Evolutionary conservation across 1,284 basidiomycete genomes (phyloP).

Genomic region (Trichosporon coremiiforme): DNA sequence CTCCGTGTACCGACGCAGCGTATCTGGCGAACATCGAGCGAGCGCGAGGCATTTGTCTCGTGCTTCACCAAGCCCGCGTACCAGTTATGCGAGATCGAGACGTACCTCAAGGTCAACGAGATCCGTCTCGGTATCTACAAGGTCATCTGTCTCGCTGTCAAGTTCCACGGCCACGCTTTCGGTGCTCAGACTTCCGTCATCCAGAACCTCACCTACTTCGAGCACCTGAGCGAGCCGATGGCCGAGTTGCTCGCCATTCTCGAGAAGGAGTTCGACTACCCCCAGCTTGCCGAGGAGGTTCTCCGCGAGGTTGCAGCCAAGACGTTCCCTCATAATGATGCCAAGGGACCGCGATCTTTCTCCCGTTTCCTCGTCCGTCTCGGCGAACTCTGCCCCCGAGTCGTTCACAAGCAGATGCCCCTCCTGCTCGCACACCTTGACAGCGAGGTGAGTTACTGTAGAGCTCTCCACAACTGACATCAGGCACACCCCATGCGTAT

Average conservation of each 20-base stretch:
- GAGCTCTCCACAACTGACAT: background rate
- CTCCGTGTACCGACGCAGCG: slow-evolving; percentile 74
- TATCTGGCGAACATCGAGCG: slow-evolving; percentile 82
- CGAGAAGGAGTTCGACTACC: slow-evolving; percentile 83
- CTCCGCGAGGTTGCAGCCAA: slow-evolving; percentile 61
- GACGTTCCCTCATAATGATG: slow-evolving; percentile 61
- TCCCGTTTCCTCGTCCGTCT: slow-evolving; percentile 81
- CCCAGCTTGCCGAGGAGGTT: slow-evolving; percentile 86
- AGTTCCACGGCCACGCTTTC: slow-evolving; percentile 81
- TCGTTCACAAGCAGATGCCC: slow-evolving; percentile 86
- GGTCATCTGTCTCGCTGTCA: slow-evolving; percentile 88
- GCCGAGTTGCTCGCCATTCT: slow-evolving; percentile 83
- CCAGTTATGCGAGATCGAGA: slow-evolving; percentile 80
- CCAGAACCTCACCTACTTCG: slow-evolving; percentile 89
- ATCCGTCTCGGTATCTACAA: slow-evolving; percentile 79
- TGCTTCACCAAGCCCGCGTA: slow-evolving; percentile 85
- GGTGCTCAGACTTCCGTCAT: slow-evolving; percentile 87
- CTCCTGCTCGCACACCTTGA: slow-evolving; percentile 83
- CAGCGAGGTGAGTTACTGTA: slow-evolving; percentile 70
- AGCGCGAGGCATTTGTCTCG: slow-evolving; percentile 78
- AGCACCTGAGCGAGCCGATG: slow-evolving; percentile 91
- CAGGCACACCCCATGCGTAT: slow-evolving; percentile 95
- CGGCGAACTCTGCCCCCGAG: slow-evolving; percentile 78
- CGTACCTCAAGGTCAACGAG: slow-evolving; percentile 76
- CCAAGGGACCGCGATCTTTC: slow-evolving; percentile 83